Base-by-base conservation (phyloP, 1,284 basidiomycete genomes). In the Fomitopsis betulina region DNA sequence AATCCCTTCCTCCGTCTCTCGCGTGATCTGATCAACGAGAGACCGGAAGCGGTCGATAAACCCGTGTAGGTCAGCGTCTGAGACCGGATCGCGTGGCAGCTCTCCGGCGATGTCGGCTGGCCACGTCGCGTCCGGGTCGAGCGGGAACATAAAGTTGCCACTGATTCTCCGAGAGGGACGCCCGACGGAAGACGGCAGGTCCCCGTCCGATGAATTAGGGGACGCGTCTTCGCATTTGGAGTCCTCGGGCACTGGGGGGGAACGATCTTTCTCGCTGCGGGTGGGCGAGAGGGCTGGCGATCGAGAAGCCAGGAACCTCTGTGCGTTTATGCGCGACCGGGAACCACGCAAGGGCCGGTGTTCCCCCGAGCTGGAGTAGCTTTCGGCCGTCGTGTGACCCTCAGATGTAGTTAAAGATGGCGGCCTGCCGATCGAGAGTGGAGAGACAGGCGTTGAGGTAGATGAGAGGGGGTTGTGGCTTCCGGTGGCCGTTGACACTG, bases 31-130 rank as follows among this genome's bases (percentile, higher is more conserved):
- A 32, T 73, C 71, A 27, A 85, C 74, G 40, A 84, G 70, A 2
- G 74, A 66, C 13, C 76, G 77, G 70, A 85, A 84, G 21, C 75
- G 76, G 56, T 80, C 77, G 2, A 75, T 73, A 65, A 83, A 82
- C 37, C 66, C 68, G 53, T 73, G 69, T 17, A 79, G 64, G 25
- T 80, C 77, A 15, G 66, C 61, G 53, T 78, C 71, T n/a, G 66
- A 59, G 2, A 63, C 54, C 9, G 61, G n/a, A 23, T 27, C 21
- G 23, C 47, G 49, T 38, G 53, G 37, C 9, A 59, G 30, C 55
- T 58, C 63, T 60, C 57, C 39, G 56, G 27, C 33, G 5, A 21
- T 35, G 37, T 54, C 51, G 58, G 55, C 19, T 17, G 25, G 30
- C 40, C 58, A 32, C 49, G 54, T 13, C 58, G 57, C 42, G 49